Percentiles rank a stretch among this genome's conserved stretches.
phyloP scores from a whole-genome alignment of 805 yeast genomes.

The Wickerhamiella brachini region DNA sequence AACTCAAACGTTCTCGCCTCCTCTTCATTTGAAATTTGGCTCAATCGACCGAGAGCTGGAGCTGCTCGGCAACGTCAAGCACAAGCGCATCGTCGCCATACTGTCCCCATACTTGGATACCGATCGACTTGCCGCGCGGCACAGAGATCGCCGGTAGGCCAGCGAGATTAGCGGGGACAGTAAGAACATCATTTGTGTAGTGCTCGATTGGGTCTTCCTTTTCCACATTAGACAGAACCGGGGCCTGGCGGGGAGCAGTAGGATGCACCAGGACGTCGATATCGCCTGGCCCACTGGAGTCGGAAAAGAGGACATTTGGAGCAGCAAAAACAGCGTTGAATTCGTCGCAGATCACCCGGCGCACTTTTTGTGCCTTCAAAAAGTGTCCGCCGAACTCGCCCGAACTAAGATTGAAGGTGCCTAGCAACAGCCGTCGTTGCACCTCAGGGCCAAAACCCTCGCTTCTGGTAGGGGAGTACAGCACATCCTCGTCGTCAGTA shows the following conservation, averaged over 20 bases:
- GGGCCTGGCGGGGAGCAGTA: constrained; percentile 48
- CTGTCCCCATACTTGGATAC: constrained; percentile 77
- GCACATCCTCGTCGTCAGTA: constrained; percentile 20
- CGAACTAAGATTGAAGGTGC: constrained; percentile 74
- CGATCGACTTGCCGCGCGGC: constrained; percentile 42
- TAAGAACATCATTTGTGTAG: constrained; percentile 69
- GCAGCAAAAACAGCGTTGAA: constrained; percentile 45
- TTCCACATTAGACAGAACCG: constrained; percentile 34
- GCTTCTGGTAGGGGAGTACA: constrained; percentile 47
- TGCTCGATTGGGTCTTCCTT: constrained; percentile 38
- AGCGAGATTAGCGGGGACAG: constrained; percentile 83
- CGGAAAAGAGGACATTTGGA: constrained; percentile 22
- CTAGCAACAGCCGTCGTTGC: constrained; percentile 66
- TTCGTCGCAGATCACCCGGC: constrained; percentile 48
- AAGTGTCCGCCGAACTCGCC: constrained; percentile 62
- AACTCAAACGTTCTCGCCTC: too few species aligned
- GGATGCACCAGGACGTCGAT: constrained; percentile 67
- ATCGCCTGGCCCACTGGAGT: constrained; percentile 4
- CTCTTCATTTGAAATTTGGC: too few species aligned
- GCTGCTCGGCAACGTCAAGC: constrained; percentile 29
- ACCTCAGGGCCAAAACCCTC: constrained; percentile 71
- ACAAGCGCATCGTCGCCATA: constrained; percentile 65
- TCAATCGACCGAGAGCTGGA: not conserved
- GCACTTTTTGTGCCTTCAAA: constrained; percentile 54
- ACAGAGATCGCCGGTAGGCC: constrained; percentile 78